A percentile compares a stretch with the other conserved stretches of the same genome.
Evolutionary conservation across 2,329 filamentous ascomycete genomes (phyloP).

Genomic region (Dactylellina drechsleri): DNA sequence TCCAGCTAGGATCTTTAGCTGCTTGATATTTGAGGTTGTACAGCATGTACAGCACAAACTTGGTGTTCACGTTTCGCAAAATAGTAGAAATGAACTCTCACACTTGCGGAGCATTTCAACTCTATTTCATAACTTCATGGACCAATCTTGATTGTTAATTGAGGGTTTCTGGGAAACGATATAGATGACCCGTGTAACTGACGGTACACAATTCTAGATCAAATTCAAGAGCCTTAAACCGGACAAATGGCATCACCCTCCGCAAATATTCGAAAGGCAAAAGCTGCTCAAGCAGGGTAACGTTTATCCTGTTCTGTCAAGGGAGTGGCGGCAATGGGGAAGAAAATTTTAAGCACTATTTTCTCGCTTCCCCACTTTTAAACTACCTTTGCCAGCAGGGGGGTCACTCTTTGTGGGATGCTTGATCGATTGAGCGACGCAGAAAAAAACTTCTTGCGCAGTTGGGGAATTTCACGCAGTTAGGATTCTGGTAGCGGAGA

Average conservation of each 20-base stretch:
- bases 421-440: slow-evolving; percentile 7
- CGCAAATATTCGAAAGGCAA: slow-evolving; percentile 39
- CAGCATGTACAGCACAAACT: slow-evolving; percentile 15
- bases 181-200: too few species aligned
- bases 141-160: too few species aligned
- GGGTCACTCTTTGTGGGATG: neutral
- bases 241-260: slow-evolving; percentile 50
- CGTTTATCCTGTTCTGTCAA: slow-evolving; percentile 41
- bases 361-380: slow-evolving; percentile 54
- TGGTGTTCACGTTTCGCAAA: slow-evolving; percentile 47
- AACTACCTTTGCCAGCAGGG: slow-evolving; percentile 34
- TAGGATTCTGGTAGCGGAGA: neutral
- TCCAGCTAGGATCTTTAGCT: neutral
- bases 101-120: neutral
- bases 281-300: slow-evolving; percentile 3
- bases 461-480: neutral
- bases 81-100: neutral
- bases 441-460: neutral
- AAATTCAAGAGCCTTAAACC: slow-evolving; percentile 2
- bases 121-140: too few species aligned
- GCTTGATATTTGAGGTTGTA: slow-evolving; percentile 4
- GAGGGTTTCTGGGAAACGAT: too few species aligned
- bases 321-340: slow-evolving; percentile 34
- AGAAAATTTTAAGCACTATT: slow-evolving; percentile 50
- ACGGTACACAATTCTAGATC: too few species aligned